Evolutionary conservation across 2,329 filamentous ascomycete species (phyloP).

Genomic region (Fusarium algeriense): DNA sequence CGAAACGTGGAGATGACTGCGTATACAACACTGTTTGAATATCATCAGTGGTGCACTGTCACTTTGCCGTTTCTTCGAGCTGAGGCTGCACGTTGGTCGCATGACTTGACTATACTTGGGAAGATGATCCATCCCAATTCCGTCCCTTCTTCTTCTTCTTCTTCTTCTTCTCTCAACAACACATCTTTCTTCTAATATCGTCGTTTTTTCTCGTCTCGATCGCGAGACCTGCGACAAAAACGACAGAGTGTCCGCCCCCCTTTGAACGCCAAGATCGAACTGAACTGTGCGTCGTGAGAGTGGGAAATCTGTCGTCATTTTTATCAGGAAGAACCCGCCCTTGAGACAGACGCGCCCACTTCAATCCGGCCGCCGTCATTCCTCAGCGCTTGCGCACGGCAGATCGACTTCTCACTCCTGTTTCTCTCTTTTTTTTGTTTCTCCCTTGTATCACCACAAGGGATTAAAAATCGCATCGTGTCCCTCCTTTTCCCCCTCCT

Average conservation of each 20-base stretch:
- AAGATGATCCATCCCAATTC: constrained; percentile 7
- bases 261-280: constrained; percentile 16
- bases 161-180: constrained; percentile 1
- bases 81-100: constrained; percentile 34
- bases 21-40: constrained; percentile 26
- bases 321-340: constrained; percentile 23
- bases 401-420: constrained; percentile 8
- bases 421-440: constrained; percentile 4
- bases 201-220: background rate
- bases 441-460: constrained; percentile 11
- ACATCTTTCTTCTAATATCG: background rate
- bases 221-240: background rate
- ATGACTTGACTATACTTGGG: constrained; percentile 22
- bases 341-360: constrained; percentile 22
- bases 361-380: constrained; percentile 20
- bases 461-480: constrained; percentile 17
- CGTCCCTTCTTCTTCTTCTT: background rate
- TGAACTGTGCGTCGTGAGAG: constrained; percentile 24
- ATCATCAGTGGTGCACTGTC: constrained; percentile 19
- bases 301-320: constrained; percentile 37
- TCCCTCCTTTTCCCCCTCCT: background rate
- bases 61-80: background rate
- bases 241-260: constrained; percentile 3
- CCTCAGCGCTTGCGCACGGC: constrained; percentile 19
- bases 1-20: constrained; percentile 16